Conservation (phyloP, 179 eudicot genomes). For the Drosera spatulata region DNA sequence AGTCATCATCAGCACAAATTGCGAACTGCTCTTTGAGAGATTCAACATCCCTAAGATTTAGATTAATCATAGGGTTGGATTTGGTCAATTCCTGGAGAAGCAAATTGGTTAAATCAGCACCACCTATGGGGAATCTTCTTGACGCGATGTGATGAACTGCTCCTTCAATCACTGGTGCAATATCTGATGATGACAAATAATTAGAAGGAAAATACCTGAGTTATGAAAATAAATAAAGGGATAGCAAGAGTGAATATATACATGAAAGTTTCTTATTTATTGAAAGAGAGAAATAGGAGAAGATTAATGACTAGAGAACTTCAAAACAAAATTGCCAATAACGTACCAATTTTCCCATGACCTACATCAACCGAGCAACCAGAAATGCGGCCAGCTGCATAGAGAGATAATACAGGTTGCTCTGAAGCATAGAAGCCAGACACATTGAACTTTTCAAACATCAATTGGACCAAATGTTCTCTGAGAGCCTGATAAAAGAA, state of each 20-base stretch:
- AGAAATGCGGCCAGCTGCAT: conserved; percentile 97
- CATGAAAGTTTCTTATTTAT: no score
- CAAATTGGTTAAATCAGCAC: conserved; percentile 78
- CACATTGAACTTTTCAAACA: conserved; percentile 93
- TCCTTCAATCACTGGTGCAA: conserved; percentile 98
- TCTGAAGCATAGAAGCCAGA: conserved; percentile 95
- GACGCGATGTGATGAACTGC: conserved; percentile 98
- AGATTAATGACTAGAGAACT: background rate
- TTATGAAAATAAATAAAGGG: no score
- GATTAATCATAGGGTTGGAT: conserved; percentile 60
- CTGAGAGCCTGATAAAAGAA: conserved; percentile 45
- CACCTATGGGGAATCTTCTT: conserved; percentile 81
- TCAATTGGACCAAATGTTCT: conserved; percentile 86
- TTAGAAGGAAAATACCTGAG: no score
- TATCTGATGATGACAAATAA: conserved; percentile 38
- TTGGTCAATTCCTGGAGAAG: conserved; percentile 64
- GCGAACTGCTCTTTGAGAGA: conserved; percentile 72
- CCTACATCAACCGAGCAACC: conserved; percentile 97
- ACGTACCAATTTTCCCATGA: conserved; percentile 89
- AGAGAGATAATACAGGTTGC: conserved; percentile 92
- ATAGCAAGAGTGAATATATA: no score
- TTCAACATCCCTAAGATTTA: conserved; percentile 61
- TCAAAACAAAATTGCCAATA: background rate
- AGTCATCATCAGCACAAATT: conserved; percentile 82
- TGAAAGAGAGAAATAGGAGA: background rate